Conservation (phyloP, 495 filamentous ascomycete genomes). For the Hypoxylon fragiforme region DNA sequence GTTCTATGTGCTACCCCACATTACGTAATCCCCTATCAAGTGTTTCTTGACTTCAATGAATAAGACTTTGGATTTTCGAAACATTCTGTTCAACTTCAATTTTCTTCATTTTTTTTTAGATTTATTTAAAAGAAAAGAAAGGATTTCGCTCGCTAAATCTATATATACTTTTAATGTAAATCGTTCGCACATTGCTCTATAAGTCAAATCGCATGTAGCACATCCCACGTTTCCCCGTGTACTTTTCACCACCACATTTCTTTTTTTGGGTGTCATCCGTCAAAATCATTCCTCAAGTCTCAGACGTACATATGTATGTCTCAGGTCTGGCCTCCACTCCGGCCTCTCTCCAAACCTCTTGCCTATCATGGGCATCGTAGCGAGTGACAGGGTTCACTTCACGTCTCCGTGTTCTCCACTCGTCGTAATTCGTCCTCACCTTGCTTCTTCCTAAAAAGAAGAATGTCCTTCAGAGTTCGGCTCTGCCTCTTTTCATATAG, state of each 20-base stretch:
- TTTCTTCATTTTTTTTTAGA: not conserved
- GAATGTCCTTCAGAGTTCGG: conserved; percentile 42
- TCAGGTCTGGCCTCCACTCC: too few relatives aligned
- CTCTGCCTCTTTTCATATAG: conserved; percentile 48
- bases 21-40: not conserved
- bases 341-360: too few relatives aligned
- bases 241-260: conserved; percentile 1
- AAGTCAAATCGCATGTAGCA: not conserved
- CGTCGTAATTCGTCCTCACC: conserved; percentile 27
- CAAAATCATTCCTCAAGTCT: not conserved
- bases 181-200: not conserved
- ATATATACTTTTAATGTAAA: not conserved
- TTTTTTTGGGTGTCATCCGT: not conserved
- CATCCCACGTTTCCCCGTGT: not conserved
- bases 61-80: not conserved
- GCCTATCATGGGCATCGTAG: not conserved
- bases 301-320: too few relatives aligned
- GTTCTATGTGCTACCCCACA: not conserved
- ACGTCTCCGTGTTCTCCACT: not conserved
- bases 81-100: not conserved
- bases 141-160: not conserved
- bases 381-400: not conserved
- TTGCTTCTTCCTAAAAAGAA: conserved; percentile 43
- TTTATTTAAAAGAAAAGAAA: not conserved
- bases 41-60: not conserved